phyloP scores from a whole-genome alignment of 129 eudicot genomes.

The Arctium lappa region DNA sequence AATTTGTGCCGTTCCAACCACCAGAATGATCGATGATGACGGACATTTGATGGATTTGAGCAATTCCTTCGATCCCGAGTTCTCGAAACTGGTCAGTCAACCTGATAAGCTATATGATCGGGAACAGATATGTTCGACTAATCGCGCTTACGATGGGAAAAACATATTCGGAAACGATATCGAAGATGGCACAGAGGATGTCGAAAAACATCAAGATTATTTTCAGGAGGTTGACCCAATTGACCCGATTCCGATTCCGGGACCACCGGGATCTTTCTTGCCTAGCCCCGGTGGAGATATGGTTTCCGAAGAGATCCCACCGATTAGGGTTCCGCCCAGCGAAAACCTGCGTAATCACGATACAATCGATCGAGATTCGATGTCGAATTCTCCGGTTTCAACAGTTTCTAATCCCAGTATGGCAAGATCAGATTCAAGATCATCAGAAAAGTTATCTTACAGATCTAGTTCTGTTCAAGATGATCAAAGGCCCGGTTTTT shows the following conservation, averaged over 20 bases:
- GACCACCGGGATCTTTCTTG: constrained; percentile 90
- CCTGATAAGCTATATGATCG: constrained; percentile 8
- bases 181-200: constrained; percentile 1
- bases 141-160: constrained; percentile 29
- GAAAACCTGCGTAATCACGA: constrained; percentile 46
- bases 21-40: neutral
- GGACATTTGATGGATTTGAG: constrained; percentile 15
- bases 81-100: constrained; percentile 21
- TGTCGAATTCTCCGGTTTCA: constrained; percentile 73
- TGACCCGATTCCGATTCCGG: constrained; percentile 81
- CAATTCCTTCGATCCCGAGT: constrained; percentile 18
- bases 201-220: constrained; percentile 47
- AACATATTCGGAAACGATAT: constrained; percentile 5
- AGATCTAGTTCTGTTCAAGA: constrained; percentile 26
- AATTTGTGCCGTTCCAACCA: constrained; percentile 11
- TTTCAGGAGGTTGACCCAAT: constrained; percentile 59
- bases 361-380: constrained; percentile 43
- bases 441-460: constrained; percentile 13
- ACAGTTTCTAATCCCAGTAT: constrained; percentile 43
- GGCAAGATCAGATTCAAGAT: constrained; percentile 47
- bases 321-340: constrained; percentile 41
- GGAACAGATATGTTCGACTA: constrained; percentile 35
- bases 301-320: constrained; percentile 68
- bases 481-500: neutral
- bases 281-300: constrained; percentile 72